Percentiles rank a stretch among this genome's conserved stretches.
phyloP scores from a whole-genome alignment of 305 asterid species.

The Fraxinus ornus region DNA sequence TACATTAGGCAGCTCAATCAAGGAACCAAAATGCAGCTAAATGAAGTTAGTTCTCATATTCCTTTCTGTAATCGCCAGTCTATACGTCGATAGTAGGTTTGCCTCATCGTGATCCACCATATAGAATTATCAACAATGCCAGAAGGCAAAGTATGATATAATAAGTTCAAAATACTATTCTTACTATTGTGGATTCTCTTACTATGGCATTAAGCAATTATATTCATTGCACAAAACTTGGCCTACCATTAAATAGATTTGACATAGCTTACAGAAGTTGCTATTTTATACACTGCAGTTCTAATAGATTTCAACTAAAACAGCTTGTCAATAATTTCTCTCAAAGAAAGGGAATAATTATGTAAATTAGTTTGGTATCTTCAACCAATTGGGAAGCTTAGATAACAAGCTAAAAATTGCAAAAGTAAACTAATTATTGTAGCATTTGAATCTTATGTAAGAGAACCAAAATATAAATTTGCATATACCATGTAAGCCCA shows the following conservation, averaged over 20 bases:
- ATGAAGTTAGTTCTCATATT: background rate
- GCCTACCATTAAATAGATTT: background rate
- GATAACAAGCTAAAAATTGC: background rate
- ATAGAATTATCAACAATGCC: background rate
- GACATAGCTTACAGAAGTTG: background rate
- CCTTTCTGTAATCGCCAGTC: background rate
- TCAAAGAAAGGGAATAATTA: background rate
- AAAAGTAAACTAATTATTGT: background rate
- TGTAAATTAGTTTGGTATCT: background rate
- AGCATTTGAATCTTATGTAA: conserved; percentile 6
- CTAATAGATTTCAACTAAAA: conserved; percentile 3
- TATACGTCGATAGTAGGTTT: background rate
- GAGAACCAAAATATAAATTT: background rate
- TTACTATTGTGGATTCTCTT: background rate
- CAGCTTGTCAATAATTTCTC: background rate
- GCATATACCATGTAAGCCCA: conserved; percentile 87
- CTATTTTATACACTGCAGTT: background rate
- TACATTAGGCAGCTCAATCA: background rate
- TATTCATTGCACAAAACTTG: background rate
- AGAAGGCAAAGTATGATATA: background rate
- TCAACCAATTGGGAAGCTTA: background rate
- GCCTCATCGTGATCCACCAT: background rate
- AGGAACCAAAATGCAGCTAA: background rate
- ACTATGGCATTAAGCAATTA: background rate
- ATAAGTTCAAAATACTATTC: background rate